phyloP scores from a whole-genome alignment of 1,284 basidiomycete species.

The Sanghuangporus baumii region DNA sequence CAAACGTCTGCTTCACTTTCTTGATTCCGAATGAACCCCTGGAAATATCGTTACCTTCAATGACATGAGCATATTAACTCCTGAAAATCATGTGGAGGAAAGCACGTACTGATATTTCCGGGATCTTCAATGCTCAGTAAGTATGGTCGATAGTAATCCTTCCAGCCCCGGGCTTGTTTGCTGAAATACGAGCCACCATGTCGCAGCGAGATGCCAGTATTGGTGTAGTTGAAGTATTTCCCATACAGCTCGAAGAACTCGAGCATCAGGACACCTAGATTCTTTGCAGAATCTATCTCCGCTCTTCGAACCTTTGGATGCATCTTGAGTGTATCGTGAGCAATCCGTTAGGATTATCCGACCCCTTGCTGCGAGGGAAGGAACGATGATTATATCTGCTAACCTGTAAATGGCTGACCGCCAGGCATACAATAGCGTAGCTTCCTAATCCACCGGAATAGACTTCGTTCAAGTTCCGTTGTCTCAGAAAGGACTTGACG shows the following conservation, averaged over 20 bases:
- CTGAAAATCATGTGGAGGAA: slow-evolving; percentile 3
- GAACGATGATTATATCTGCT: slow-evolving; percentile 14
- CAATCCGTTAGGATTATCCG: slow-evolving; percentile 18
- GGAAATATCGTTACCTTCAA: slow-evolving; percentile 89
- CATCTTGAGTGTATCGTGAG: slow-evolving; percentile 36
- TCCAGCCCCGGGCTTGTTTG: slow-evolving; percentile 79
- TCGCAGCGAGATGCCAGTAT: slow-evolving; percentile 86
- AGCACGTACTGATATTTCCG: slow-evolving; percentile 69
- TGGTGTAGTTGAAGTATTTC: slow-evolving; percentile 85
- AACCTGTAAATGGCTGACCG: slow-evolving; percentile 87
- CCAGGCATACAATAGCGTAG: slow-evolving; percentile 92
- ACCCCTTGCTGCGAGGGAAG: background rate
- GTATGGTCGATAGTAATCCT: slow-evolving; percentile 51
- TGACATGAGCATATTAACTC: background rate
- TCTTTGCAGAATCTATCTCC: slow-evolving; percentile 83
- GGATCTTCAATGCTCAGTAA: slow-evolving; percentile 92
- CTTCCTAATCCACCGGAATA: slow-evolving; percentile 93
- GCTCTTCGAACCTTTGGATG: slow-evolving; percentile 90
- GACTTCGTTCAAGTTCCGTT: slow-evolving; percentile 95
- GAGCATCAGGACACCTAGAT: slow-evolving; percentile 88
- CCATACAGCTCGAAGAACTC: slow-evolving; percentile 98
- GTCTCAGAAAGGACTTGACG: slow-evolving; percentile 86
- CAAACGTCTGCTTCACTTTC: slow-evolving; percentile 77
- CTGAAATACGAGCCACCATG: slow-evolving; percentile 82
- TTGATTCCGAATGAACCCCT: slow-evolving; percentile 82